A percentile compares a stretch with the other conserved stretches of the same genome.
phyloP scores from a whole-genome alignment of 495 filamentous ascomycete genomes.

The Xylaria palmicola region DNA sequence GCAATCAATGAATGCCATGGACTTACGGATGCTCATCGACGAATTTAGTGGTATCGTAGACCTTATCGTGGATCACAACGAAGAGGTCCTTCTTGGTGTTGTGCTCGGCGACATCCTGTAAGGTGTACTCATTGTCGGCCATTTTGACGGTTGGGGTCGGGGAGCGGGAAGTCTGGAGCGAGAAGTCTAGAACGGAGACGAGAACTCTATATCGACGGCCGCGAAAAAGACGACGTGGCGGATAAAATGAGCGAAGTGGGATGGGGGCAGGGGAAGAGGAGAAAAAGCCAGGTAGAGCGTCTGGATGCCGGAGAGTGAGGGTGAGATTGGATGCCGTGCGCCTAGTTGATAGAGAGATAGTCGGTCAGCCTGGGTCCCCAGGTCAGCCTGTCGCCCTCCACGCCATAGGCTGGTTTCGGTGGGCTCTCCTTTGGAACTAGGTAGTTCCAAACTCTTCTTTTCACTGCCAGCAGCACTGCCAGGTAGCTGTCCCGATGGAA shows the following conservation, averaged over 20 bases:
- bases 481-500: no score
- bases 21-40: conserved; percentile 99
- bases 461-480: no score
- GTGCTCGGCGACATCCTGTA: conserved; percentile 81
- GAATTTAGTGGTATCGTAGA: conserved; percentile 87
- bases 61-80: conserved; percentile 91
- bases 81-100: conserved; percentile 94
- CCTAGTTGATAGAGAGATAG: not conserved
- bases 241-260: not conserved
- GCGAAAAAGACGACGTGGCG: not conserved
- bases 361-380: conserved; percentile 8
- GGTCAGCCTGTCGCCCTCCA: not conserved
- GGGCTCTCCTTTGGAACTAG: no score
- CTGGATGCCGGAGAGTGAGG: conserved; percentile 3
- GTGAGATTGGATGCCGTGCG: conserved; percentile 1
- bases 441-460: conserved; percentile 13
- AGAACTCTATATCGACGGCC: not conserved
- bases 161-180: no score
- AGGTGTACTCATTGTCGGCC: conserved; percentile 75
- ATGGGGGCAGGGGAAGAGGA: conserved; percentile 11
- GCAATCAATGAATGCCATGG: conserved; percentile 1
- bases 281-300: not conserved
- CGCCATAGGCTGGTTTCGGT: conserved; percentile 5
- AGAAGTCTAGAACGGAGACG: not conserved
- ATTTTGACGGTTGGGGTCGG: conserved; percentile 47